Conservation (phyloP, 768 basidiomycete genomes). For the Russula lepida region DNA sequence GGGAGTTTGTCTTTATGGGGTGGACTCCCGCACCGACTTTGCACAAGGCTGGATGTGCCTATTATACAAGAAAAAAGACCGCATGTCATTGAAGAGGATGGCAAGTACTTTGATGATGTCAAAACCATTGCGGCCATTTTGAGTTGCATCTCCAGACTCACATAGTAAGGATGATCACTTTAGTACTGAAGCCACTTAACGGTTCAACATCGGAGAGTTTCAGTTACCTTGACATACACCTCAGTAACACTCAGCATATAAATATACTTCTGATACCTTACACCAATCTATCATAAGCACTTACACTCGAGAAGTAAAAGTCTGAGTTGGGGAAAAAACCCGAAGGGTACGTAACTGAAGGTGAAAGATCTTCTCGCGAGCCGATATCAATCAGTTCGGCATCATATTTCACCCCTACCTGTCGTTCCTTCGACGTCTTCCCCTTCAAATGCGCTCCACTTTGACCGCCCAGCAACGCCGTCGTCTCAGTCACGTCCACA, state of each 20-base stretch:
- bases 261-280: not conserved
- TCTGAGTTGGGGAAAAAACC: not conserved
- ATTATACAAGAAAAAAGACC: too few relatives aligned
- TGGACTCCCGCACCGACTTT: too few relatives aligned
- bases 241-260: too few relatives aligned
- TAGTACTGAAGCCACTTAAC: not conserved
- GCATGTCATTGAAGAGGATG: too few relatives aligned
- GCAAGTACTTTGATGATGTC: too few relatives aligned
- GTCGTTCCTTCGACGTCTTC: too few relatives aligned
- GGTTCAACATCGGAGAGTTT: too few relatives aligned
- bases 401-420: not conserved
- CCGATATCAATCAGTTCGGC: conserved; percentile 8
- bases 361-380: not conserved
- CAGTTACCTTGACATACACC: too few relatives aligned
- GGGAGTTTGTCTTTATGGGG: too few relatives aligned
- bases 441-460: not conserved
- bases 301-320: not conserved
- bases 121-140: too few relatives aligned
- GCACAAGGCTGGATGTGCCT: too few relatives aligned
- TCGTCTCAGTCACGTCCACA: conserved; percentile 8
- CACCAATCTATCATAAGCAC: not conserved
- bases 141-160: too few relatives aligned
- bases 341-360: not conserved
- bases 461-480: not conserved
- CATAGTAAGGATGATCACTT: not conserved